These are phyloP conservation scores for Vinca minor DNA, from an alignment of 257 asterid genomes.

Conservation along the genomic window DNA sequence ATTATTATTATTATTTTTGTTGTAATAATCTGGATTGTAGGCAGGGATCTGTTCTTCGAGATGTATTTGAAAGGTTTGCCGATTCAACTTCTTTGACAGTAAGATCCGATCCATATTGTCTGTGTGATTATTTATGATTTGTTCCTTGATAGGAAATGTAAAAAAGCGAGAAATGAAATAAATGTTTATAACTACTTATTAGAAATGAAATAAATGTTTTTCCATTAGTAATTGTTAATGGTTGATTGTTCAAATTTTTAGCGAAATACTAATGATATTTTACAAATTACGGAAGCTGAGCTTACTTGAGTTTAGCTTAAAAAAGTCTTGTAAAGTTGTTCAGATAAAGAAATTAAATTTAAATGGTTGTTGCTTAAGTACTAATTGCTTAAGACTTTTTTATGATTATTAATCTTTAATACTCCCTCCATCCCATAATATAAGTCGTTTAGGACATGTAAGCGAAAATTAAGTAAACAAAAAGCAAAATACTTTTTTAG, in stretches of 20 bases:
- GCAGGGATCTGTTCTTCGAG: constrained; percentile 46
- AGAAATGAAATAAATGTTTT: not conserved
- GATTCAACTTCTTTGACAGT: constrained; percentile 35
- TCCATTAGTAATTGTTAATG: not conserved
- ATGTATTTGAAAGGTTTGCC: constrained; percentile 26
- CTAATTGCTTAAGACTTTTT: not conserved
- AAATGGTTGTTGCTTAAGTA: not conserved
- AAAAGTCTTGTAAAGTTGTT: not conserved
- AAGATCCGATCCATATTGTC: constrained; percentile 34
- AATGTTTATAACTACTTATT: not conserved
- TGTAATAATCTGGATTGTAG: constrained; percentile 20
- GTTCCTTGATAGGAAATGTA: constrained; percentile 1
- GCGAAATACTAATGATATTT: not conserved
- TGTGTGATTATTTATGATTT: not conserved
- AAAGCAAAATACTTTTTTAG: no score
- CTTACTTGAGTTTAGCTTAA: not conserved
- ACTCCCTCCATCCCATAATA: no score
- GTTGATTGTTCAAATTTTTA: not conserved
- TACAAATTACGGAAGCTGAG: not conserved
- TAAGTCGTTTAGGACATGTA: no score
- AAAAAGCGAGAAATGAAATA: not conserved
- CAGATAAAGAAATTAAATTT: not conserved
- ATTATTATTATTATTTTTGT: not conserved
- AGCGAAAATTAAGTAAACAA: no score
- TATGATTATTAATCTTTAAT: no score